Percentiles rank a stretch among this genome's conserved stretches.
phyloP scores from a whole-genome alignment of 331 rosid species.

The Malus hybrid region DNA sequence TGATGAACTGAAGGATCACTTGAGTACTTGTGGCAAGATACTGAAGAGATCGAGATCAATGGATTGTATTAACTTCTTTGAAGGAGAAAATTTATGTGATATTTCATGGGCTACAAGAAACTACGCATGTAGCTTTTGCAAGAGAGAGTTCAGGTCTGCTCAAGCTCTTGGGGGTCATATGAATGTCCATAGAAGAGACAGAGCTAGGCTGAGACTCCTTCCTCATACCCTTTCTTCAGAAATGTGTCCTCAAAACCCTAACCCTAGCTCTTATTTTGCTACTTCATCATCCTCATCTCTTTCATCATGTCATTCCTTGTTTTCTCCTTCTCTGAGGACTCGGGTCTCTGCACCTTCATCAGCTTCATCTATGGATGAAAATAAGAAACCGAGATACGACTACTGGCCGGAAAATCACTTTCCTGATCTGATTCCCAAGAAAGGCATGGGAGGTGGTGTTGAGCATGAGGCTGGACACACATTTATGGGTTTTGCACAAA shows the following conservation, averaged over 20 bases:
- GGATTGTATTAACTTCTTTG: slow-evolving; percentile 24
- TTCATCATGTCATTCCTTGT: slow-evolving; percentile 12
- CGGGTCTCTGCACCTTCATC: slow-evolving; percentile 2
- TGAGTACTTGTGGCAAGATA: slow-evolving; percentile 28
- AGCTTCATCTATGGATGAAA: slow-evolving; percentile 16
- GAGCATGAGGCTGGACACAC: neutral
- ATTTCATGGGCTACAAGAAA: slow-evolving; percentile 56
- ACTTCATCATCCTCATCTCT: slow-evolving; percentile 4
- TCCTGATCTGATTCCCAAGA: neutral
- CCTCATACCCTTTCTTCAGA: slow-evolving; percentile 8
- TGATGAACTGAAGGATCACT: slow-evolving; percentile 1
- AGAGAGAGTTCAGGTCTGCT: slow-evolving; percentile 69
- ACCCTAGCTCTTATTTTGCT: slow-evolving; percentile 7
- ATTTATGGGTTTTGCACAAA: neutral
- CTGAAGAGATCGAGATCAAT: slow-evolving; percentile 2
- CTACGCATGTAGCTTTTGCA: slow-evolving; percentile 64
- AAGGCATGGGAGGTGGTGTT: neutral
- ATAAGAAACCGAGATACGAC: slow-evolving; percentile 19
- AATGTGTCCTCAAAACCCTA: slow-evolving; percentile 24
- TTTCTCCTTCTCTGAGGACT: slow-evolving; percentile 15
- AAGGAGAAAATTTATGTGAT: slow-evolving; percentile 36
- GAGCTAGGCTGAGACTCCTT: slow-evolving; percentile 59
- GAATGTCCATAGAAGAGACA: slow-evolving; percentile 85
- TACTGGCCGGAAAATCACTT: neutral
- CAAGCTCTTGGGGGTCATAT: slow-evolving; percentile 87